Conservation (phyloP, 2,329 filamentous ascomycete genomes). For the Eurotiales sp. region DNA sequence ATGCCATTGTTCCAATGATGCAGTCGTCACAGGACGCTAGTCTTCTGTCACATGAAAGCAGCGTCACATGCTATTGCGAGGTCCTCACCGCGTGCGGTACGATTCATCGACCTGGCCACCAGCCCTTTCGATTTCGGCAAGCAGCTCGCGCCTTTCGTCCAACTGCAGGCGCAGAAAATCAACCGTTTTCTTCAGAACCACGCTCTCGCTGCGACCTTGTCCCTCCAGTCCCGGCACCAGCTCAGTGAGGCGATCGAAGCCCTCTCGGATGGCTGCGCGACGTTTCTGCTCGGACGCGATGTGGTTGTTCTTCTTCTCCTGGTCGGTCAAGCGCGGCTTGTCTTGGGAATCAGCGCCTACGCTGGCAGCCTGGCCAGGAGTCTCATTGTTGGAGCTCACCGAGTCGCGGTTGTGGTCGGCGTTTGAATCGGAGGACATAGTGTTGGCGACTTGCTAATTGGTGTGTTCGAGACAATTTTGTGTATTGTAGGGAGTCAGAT, state of each 20-base stretch:
- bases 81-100: conserved; percentile 28
- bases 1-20: too few species aligned
- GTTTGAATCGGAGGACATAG: conserved; percentile 14
- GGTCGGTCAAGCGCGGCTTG: conserved; percentile 63
- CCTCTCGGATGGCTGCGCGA: conserved; percentile 71
- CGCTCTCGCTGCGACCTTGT: conserved; percentile 77
- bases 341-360: conserved; percentile 35
- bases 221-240: conserved; percentile 79
- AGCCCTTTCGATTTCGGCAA: conserved; percentile 56
- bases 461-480: not conserved
- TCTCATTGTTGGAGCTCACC: conserved; percentile 19
- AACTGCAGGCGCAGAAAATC: conserved; percentile 62
- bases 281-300: conserved; percentile 64
- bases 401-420: conserved; percentile 12
- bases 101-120: conserved; percentile 53
- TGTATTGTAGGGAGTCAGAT: not conserved
- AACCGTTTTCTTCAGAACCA: conserved; percentile 71
- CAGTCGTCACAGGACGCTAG: not conserved
- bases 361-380: conserved; percentile 8
- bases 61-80: too few species aligned
- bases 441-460: not conserved
- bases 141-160: conserved; percentile 54
- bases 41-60: not conserved
- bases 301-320: conserved; percentile 71
- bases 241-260: conserved; percentile 75